phyloP scores from a whole-genome alignment of 2,329 filamentous ascomycete genomes.

The Diaporthe batatas region DNA sequence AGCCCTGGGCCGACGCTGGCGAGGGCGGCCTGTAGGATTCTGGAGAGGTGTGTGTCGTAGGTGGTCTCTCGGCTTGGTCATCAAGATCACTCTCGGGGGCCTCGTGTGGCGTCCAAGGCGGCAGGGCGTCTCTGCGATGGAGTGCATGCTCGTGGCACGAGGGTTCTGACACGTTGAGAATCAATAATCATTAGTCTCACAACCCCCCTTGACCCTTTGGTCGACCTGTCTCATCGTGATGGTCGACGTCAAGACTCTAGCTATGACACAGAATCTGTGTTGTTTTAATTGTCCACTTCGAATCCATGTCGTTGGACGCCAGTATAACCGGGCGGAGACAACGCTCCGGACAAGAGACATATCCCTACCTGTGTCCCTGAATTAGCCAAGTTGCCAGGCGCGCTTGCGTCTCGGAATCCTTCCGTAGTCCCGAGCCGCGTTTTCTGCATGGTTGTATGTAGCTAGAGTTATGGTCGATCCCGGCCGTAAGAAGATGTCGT shows the following conservation, averaged over 20 bases:
- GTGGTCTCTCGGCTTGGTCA: too few relatives aligned
- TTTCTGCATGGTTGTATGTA: too few relatives aligned
- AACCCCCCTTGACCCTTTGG: neutral
- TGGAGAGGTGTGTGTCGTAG: neutral
- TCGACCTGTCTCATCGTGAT: neutral
- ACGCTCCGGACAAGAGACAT: neutral
- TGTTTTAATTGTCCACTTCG: neutral
- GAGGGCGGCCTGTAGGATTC: neutral
- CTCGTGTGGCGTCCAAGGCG: too few relatives aligned
- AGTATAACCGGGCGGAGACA: neutral
- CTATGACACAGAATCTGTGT: too few relatives aligned
- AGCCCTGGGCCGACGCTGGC: neutral
- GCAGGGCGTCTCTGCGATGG: too few relatives aligned
- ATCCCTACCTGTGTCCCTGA: neutral
- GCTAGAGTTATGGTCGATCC: too few relatives aligned
- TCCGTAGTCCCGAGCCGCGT: neutral
- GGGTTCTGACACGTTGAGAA: too few relatives aligned
- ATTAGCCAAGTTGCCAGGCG: neutral
- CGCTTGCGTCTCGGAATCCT: neutral
- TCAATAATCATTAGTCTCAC: neutral
- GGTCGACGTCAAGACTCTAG: neutral
- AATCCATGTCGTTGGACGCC: neutral
- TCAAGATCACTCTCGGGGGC: too few relatives aligned
- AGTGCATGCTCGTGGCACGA: neutral
- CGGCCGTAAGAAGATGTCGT: neutral